These are phyloP conservation scores for Neurospora sp. DNA, from an alignment of 495 filamentous ascomycete species.

Conservation along the genomic window DNA sequence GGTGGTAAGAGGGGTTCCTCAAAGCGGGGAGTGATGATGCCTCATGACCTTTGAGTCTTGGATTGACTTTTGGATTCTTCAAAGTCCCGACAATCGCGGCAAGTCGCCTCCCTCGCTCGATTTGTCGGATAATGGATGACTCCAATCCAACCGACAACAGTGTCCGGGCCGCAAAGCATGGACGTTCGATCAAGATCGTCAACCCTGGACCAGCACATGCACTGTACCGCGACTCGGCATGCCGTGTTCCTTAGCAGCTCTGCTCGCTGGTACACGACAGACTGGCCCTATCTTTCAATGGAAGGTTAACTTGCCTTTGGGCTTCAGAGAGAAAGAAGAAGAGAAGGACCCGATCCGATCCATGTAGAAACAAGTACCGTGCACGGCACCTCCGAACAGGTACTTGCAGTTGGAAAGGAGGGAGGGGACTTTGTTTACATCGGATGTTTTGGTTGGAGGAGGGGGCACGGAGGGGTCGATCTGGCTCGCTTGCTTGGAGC, in stretches of 20 bases:
- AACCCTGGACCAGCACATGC: background rate
- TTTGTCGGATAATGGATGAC: background rate
- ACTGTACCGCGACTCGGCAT: background rate
- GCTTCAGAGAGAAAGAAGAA: background rate
- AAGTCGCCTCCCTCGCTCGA: background rate
- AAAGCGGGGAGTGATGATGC: background rate
- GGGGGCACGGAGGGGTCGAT: background rate
- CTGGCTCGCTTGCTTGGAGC: background rate
- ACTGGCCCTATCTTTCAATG: background rate
- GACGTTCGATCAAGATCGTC: background rate
- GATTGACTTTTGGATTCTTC: background rate
- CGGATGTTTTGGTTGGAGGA: background rate
- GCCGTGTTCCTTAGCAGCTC: background rate
- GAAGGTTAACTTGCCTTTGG: background rate
- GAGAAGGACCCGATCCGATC: background rate
- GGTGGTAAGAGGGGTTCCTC: background rate
- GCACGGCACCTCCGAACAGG: background rate
- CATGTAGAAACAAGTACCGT: background rate
- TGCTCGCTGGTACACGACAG: background rate
- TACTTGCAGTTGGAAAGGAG: background rate
- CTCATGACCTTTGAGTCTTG: background rate
- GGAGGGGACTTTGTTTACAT: background rate
- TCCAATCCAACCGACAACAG: background rate
- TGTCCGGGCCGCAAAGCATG: background rate
- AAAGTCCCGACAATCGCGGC: background rate